phyloP scores from a whole-genome alignment of 2,329 filamentous ascomycete genomes.

The Colletotrichum orbiculare region DNA sequence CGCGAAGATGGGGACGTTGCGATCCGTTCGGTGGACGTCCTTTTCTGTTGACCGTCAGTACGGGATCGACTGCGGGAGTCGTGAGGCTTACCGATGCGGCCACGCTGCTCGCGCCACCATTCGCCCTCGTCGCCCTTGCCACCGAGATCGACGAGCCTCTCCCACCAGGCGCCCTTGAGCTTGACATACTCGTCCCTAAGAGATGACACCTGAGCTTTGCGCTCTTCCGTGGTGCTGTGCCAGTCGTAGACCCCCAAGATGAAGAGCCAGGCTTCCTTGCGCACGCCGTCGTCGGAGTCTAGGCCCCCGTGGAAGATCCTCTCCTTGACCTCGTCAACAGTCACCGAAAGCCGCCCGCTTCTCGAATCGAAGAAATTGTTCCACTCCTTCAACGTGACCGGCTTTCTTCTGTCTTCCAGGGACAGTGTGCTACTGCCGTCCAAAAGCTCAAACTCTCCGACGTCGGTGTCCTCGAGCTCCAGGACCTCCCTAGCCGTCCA shows the following conservation, averaged over 20 bases:
- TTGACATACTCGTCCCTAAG: slow-evolving; percentile 93
- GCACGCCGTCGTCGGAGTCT: slow-evolving; percentile 86
- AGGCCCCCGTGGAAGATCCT: slow-evolving; percentile 96
- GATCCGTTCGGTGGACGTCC: slow-evolving; percentile 96
- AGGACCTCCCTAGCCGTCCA: slow-evolving; percentile 95
- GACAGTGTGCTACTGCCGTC: slow-evolving; percentile 81
- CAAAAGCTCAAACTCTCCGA: slow-evolving; percentile 95
- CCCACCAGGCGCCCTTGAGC: slow-evolving; percentile 97
- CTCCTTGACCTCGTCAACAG: slow-evolving; percentile 93
- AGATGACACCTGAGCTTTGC: slow-evolving; percentile 84
- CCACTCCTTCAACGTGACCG: slow-evolving; percentile 88
- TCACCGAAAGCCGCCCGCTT: slow-evolving; percentile 81
- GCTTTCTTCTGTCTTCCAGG: slow-evolving; percentile 79
- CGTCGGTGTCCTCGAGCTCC: slow-evolving; percentile 92
- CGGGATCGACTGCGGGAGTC: slow-evolving; percentile 31
- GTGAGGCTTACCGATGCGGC: slow-evolving; percentile 81
- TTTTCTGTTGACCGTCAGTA: slow-evolving; percentile 74
- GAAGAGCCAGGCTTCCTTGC: slow-evolving; percentile 98
- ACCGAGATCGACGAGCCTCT: slow-evolving; percentile 85
- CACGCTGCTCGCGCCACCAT: slow-evolving; percentile 96
- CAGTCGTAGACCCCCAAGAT: slow-evolving; percentile 91
- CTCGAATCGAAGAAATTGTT: slow-evolving; percentile 84
- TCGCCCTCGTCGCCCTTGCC: slow-evolving; percentile 85
- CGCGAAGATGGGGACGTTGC: slow-evolving; percentile 92
- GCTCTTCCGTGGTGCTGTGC: slow-evolving; percentile 89